Conservation (phyloP, 352 stramenopile species). For the Phytophthora rubi region DNA sequence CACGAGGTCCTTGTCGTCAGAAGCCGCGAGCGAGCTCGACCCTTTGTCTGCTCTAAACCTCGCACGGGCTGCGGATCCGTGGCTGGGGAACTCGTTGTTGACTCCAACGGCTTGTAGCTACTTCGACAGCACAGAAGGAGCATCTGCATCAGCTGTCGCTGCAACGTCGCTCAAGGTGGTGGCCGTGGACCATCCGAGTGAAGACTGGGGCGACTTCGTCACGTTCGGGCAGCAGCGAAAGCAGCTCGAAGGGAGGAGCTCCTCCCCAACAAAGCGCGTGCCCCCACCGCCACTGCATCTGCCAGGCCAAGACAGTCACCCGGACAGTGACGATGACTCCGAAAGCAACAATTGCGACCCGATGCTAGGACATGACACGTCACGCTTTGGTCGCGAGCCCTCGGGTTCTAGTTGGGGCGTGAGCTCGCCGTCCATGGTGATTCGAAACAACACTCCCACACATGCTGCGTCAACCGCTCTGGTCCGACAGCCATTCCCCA, state of each 20-base stretch:
- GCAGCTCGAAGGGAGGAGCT: slow-evolving; percentile 9
- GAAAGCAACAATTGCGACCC: slow-evolving; percentile 15
- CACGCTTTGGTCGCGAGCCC: slow-evolving; percentile 17
- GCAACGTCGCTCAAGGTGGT: slow-evolving; percentile 51
- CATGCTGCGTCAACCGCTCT: slow-evolving; percentile 26
- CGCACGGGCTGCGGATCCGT: slow-evolving; percentile 54
- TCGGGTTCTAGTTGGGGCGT: slow-evolving; percentile 11
- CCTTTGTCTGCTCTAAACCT: slow-evolving; percentile 58
- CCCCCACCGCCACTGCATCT: slow-evolving; percentile 1
- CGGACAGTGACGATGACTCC: slow-evolving; percentile 17
- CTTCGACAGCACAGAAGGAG: slow-evolving; percentile 20
- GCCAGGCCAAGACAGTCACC: slow-evolving; percentile 7
- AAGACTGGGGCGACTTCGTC: slow-evolving; percentile 74
- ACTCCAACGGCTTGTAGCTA: slow-evolving; percentile 26
- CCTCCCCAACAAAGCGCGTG: not conserved
- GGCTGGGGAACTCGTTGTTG: slow-evolving; percentile 52
- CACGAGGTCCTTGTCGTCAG: slow-evolving; percentile 14
- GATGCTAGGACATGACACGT: slow-evolving; percentile 14
- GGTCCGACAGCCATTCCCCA: slow-evolving; percentile 18
- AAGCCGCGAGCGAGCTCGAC: slow-evolving; percentile 52
- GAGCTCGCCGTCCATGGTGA: slow-evolving; percentile 15
- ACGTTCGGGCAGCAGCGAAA: slow-evolving; percentile 33
- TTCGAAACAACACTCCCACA: slow-evolving; percentile 35
- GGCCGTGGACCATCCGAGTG: slow-evolving; percentile 35
- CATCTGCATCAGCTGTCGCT: slow-evolving; percentile 27